These are phyloP conservation scores for Kwoniella dendrophila DNA, from an alignment of 768 basidiomycete genomes.

Conservation along the genomic window DNA sequence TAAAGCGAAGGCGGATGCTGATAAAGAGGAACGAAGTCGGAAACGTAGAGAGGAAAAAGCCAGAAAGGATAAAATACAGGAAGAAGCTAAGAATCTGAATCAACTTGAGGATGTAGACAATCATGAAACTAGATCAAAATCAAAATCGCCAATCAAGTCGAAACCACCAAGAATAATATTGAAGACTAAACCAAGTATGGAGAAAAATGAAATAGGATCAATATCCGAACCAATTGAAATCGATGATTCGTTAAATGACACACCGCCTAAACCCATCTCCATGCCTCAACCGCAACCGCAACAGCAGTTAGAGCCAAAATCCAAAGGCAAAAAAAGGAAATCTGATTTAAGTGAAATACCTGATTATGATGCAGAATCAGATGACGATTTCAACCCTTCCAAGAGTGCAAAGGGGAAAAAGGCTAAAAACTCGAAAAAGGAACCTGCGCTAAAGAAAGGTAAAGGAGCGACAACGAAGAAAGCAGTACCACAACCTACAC, in stretches of 20 bases:
- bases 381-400: constrained; percentile 10
- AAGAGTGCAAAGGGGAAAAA: constrained; percentile 10
- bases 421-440: constrained; percentile 18
- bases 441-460: constrained; percentile 3
- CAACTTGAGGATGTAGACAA: too few relatives aligned
- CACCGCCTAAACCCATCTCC: not conserved
- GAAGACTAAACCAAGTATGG: not conserved
- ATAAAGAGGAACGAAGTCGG: constrained; percentile 35
- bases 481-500: constrained; percentile 13
- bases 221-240: not conserved
- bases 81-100: too few relatives aligned
- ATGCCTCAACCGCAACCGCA: not conserved
- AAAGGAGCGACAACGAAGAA: constrained; percentile 15
- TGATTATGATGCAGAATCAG: constrained; percentile 4
- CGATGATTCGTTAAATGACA: constrained; percentile 5
- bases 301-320: not conserved
- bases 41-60: constrained; percentile 37
- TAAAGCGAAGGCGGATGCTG: constrained; percentile 26
- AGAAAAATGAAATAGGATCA: constrained; percentile 5
- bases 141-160: not conserved
- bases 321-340: constrained; percentile 17
- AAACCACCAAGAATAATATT: constrained; percentile 3
- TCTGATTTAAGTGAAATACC: constrained; percentile 6
- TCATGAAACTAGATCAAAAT: constrained; percentile 9
- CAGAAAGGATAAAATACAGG: constrained; percentile 10